These are phyloP conservation scores for Pseudogymnoascus sp. DNA, from an alignment of 2,329 filamentous ascomycete species.

Conservation along the genomic window DNA sequence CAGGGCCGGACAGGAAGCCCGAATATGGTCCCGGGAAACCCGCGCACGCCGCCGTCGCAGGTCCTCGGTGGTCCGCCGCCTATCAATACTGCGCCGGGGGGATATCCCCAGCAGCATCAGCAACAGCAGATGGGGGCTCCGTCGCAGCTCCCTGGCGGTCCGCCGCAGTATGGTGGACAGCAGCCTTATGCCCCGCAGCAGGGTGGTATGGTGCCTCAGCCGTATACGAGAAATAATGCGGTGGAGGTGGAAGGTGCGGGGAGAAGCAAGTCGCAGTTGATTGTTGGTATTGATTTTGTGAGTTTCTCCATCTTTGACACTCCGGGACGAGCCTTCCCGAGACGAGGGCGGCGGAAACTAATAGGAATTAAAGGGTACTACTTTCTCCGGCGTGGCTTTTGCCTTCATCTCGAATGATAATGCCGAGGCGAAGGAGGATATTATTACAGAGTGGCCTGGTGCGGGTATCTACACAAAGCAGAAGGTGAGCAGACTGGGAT, in stretches of 20 bases:
- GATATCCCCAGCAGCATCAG: slow-evolving; percentile 46
- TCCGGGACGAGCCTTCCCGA: background rate
- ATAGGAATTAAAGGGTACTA: slow-evolving; percentile 61
- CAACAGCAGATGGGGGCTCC: slow-evolving; percentile 33
- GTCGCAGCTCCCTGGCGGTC: slow-evolving; percentile 18
- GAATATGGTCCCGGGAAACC: slow-evolving; percentile 21
- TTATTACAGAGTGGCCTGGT: slow-evolving; percentile 98
- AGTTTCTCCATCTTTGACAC: slow-evolving; percentile 31
- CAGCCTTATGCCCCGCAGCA: slow-evolving; percentile 21
- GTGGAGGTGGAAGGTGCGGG: slow-evolving; percentile 80
- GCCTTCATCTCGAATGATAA: slow-evolving; percentile 87
- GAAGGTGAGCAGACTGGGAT: slow-evolving; percentile 54
- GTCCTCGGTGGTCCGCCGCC: slow-evolving; percentile 51
- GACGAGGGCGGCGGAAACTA: background rate
- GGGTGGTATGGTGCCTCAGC: slow-evolving; percentile 23
- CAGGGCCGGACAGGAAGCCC: slow-evolving; percentile 40
- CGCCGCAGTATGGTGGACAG: slow-evolving; percentile 25
- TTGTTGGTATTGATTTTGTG: slow-evolving; percentile 98
- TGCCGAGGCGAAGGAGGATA: slow-evolving; percentile 95
- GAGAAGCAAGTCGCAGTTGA: slow-evolving; percentile 90
- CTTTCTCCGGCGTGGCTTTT: slow-evolving; percentile 94
- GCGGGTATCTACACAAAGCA: slow-evolving; percentile 97
- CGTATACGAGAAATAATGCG: slow-evolving; percentile 33
- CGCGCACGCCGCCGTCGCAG: slow-evolving; percentile 27
- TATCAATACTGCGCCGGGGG: slow-evolving; percentile 54